Percentiles rank a stretch among this genome's conserved stretches.
phyloP scores from a whole-genome alignment of 2,329 filamentous ascomycete species.

The Pezicula rhizophila region DNA sequence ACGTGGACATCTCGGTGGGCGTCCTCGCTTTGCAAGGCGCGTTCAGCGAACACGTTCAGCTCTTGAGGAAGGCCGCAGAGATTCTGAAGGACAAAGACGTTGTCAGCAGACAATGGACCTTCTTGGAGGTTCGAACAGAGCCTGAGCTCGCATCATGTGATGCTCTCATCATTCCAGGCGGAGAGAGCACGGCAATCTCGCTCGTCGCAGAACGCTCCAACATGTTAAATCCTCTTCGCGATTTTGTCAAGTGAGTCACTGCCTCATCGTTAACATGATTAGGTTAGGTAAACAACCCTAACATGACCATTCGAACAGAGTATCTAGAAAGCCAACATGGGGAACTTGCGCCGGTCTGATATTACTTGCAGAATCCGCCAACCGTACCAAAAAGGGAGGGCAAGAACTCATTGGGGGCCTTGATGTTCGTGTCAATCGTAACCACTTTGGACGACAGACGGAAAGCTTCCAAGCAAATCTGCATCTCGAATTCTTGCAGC shows the following conservation, averaged over 20 bases:
- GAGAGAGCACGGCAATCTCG: conserved; percentile 91
- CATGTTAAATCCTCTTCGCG: conserved; percentile 74
- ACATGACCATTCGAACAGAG: conserved; percentile 36
- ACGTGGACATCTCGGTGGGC: conserved; percentile 44
- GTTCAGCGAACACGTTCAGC: conserved; percentile 79
- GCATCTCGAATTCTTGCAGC: conserved; percentile 61
- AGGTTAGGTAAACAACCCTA: conserved; percentile 6
- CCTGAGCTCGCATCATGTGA: conserved; percentile 67
- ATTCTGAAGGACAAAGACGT: conserved; percentile 30
- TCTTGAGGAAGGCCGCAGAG: conserved; percentile 64
- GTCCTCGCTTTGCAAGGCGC: conserved; percentile 81
- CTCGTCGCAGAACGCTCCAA: conserved; percentile 77
- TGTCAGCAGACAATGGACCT: conserved; percentile 29
- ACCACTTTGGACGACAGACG: conserved; percentile 90
- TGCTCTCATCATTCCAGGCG: conserved; percentile 84
- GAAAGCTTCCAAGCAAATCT: conserved; percentile 82
- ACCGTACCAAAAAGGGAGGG: conserved; percentile 81
- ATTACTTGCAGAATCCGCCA: conserved; percentile 79
- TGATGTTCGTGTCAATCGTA: conserved; percentile 83
- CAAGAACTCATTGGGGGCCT: conserved; percentile 92
- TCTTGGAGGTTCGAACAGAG: conserved; percentile 75
- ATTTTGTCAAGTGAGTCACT: conserved; percentile 77
- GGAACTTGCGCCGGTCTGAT: conserved; percentile 95
- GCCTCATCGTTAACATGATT: not conserved
- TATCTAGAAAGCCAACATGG: conserved; percentile 78